Evolutionary conservation across 2,329 filamentous ascomycete species (phyloP).

Genomic region (Fusarium humuli): DNA sequence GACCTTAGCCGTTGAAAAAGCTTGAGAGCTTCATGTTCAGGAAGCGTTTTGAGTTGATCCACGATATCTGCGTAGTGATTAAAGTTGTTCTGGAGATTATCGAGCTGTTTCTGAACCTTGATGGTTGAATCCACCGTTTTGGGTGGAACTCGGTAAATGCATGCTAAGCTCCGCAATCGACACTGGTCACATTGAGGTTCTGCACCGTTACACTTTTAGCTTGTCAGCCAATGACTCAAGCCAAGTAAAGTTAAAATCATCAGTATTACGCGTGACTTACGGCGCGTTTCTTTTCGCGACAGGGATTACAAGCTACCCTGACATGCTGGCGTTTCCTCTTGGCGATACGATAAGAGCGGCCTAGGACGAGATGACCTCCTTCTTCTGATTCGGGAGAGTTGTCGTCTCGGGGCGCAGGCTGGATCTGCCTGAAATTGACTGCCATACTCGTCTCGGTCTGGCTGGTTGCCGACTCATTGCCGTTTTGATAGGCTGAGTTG

Average conservation of each 20-base stretch:
- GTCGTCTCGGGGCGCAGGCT: conserved; percentile 9
- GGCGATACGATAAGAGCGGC: not conserved
- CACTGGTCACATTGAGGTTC: conserved; percentile 19
- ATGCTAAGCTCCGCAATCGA: not conserved
- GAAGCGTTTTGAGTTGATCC: not conserved
- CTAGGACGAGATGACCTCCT: not conserved
- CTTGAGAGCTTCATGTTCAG: conserved; percentile 1
- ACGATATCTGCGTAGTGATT: conserved; percentile 2
- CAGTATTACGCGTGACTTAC: not conserved
- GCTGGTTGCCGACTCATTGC: not conserved
- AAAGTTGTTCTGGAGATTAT: conserved; percentile 2
- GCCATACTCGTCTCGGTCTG: not conserved
- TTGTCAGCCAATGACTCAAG: not conserved
- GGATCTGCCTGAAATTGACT: conserved; percentile 11
- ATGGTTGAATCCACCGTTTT: conserved; percentile 13
- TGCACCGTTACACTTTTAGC: conserved; percentile 5
- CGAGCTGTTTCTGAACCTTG: conserved; percentile 12
- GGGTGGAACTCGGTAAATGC: conserved; percentile 7
- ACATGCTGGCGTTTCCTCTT: conserved; percentile 13
- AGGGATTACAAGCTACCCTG: conserved; percentile 22
- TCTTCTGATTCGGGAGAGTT: not conserved
- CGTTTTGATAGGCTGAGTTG: not conserved
- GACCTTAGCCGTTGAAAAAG: conserved; percentile 2
- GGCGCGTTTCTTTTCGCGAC: conserved; percentile 16
- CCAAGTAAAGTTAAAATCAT: too few relatives aligned